phyloP scores from a whole-genome alignment of 495 filamentous ascomycete species.

The Schizothecium vesticola region DNA sequence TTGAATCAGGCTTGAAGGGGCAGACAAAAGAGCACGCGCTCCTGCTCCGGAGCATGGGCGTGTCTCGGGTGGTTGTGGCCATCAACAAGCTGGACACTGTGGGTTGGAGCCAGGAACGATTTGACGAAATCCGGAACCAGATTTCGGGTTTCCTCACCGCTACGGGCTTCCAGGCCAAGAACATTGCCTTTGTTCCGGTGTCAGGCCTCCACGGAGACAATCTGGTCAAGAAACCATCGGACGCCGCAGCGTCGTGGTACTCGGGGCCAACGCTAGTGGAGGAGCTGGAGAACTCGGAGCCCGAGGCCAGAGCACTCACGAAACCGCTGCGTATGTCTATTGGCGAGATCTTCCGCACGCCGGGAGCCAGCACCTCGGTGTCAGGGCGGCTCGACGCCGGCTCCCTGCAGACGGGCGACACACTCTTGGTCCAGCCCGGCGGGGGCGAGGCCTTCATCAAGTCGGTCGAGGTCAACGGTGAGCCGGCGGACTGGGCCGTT shows the following conservation, averaged over 20 bases:
- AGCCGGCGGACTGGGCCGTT: constrained; percentile 82
- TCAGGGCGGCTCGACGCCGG: constrained; percentile 85
- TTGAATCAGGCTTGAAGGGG: constrained; percentile 87
- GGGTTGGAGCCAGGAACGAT: constrained; percentile 72
- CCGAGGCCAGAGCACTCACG: constrained; percentile 60
- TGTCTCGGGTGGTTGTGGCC: constrained; percentile 79
- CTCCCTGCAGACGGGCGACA: constrained; percentile 75
- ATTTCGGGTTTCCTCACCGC: constrained; percentile 73
- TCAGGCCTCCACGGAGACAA: constrained; percentile 87
- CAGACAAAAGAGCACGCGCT: constrained; percentile 93
- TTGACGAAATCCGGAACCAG: constrained; percentile 79
- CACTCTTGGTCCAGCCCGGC: constrained; percentile 70
- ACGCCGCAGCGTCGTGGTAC: constrained; percentile 68
- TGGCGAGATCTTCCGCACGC: constrained; percentile 56
- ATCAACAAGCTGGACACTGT: constrained; percentile 93
- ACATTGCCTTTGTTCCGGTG: constrained; percentile 80
- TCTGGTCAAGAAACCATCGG: constrained; percentile 56
- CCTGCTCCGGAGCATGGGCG: constrained; percentile 85
- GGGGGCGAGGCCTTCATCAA: constrained; percentile 74
- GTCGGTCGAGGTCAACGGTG: constrained; percentile 66
- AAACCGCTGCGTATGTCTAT: constrained; percentile 83
- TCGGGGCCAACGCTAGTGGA: constrained; percentile 70
- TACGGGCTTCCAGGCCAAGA: constrained; percentile 73
- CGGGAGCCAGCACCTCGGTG: constrained; percentile 77
- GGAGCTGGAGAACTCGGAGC: constrained; percentile 75